phyloP scores from a whole-genome alignment of 164 flowering plant species.

The Umbellularia californica region DNA sequence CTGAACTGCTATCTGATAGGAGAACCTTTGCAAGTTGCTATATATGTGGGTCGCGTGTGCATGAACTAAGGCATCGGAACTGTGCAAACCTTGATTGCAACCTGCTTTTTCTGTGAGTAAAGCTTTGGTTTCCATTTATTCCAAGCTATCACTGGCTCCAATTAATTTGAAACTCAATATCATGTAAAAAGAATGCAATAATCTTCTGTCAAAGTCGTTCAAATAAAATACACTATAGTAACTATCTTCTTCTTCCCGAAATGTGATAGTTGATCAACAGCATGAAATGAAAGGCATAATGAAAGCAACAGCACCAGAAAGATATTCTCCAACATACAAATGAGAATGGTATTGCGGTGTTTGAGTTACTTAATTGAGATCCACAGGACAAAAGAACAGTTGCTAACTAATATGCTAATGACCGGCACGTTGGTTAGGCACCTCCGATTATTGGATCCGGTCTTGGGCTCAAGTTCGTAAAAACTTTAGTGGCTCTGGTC shows the following conservation, averaged over 20 bases:
- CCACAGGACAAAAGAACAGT: too few species aligned
- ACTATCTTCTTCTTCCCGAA: not conserved
- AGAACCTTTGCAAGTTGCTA: slow-evolving; percentile 60
- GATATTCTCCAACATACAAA: too few species aligned
- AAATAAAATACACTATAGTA: not conserved
- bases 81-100: slow-evolving; percentile 97
- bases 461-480: too few species aligned
- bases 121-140: slow-evolving; percentile 7
- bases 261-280: too few species aligned
- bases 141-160: not conserved
- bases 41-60: slow-evolving; percentile 53
- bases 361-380: too few species aligned
- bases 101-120: slow-evolving; percentile 83
- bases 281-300: too few species aligned
- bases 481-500: too few species aligned
- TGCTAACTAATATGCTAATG: too few species aligned
- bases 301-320: too few species aligned
- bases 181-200: not conserved
- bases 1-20: slow-evolving; percentile 20
- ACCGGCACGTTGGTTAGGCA: too few species aligned
- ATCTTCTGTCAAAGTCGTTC: not conserved
- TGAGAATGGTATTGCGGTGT: too few species aligned
- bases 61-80: slow-evolving; percentile 72
- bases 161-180: not conserved
- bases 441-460: too few species aligned